A percentile compares a stretch with the other conserved stretches of the same genome.
phyloP scores from a whole-genome alignment of 192 early-diverging fungal species.

The Backusella morwellensis region DNA sequence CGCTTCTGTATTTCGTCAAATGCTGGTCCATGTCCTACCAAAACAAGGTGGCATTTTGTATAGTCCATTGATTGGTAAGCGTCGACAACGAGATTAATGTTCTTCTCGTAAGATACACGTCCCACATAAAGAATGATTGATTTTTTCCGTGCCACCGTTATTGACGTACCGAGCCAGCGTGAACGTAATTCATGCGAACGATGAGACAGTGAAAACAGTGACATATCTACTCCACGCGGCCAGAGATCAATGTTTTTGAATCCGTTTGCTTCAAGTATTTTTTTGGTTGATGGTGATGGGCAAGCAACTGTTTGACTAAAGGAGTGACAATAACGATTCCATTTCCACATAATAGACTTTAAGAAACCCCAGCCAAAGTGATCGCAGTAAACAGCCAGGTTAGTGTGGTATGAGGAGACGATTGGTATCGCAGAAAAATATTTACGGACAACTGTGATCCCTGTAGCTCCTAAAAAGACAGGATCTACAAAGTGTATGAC shows the following conservation, averaged over 20 bases:
- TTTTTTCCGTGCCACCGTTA: constrained; percentile 11
- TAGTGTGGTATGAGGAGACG: constrained; percentile 36
- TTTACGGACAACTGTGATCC: not conserved
- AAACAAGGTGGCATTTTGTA: constrained; percentile 25
- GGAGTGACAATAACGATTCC: constrained; percentile 31
- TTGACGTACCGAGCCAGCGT: constrained; percentile 20
- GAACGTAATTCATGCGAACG: constrained; percentile 21
- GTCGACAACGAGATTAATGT: constrained; percentile 28
- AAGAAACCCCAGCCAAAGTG: constrained; percentile 34
- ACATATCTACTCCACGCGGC: constrained; percentile 34
- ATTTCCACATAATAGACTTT: constrained; percentile 30
- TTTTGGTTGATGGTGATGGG: constrained; percentile 26
- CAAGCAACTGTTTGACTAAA: constrained; percentile 20
- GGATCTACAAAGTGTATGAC: constrained; percentile 37
- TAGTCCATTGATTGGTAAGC: constrained; percentile 33
- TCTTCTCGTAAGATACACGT: constrained; percentile 37
- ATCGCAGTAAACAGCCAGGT: constrained; percentile 29
- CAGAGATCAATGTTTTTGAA: constrained; percentile 27
- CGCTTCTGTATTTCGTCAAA: constrained; percentile 25
- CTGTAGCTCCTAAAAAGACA: constrained; percentile 28
- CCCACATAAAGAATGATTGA: constrained; percentile 30
- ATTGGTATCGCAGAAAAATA: constrained; percentile 21
- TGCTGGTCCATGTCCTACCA: constrained; percentile 36
- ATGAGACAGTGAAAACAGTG: constrained; percentile 22
- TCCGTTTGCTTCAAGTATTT: constrained; percentile 23